Base-by-base conservation (phyloP, 768 basidiomycete species). In the Agrocybe pediades region DNA sequence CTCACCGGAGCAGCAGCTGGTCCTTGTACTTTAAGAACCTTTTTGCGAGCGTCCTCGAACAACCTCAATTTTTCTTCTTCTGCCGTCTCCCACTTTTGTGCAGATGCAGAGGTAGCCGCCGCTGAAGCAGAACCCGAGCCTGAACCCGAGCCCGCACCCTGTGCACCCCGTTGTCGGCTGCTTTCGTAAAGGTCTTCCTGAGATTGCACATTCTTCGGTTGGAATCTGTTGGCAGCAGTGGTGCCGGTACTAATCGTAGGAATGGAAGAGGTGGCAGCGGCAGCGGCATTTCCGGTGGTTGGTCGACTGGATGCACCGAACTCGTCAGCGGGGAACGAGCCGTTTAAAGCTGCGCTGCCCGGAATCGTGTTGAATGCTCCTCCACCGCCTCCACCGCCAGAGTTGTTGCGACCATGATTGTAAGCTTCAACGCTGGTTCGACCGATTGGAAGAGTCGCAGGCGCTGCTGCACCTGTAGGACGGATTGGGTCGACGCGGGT, bases 61-160 rank as follows among this genome's bases (percentile, higher is more conserved):
- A 89, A 66, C 45, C 74, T 74, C 16, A 78, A 66, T 63, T 93
- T 92, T 70, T 93, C 91, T 19, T 85, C 81, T 66, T 74, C 76
- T 6, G 81, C 78, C 16, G 63, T 74, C 4, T 75, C 75, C 88
- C 88, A 92, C 19, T 62, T 56, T 17, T 46, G 55, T 55, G 44
- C 41, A 39, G 46, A 56, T 55, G 42, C 42, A 33, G 53, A 39
- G 42, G 44, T 26, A 36, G 55, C 26, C 1, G 43, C 49, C 29
- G 52, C 59, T 19, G 45, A 46, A n/a, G n/a, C n/a, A n/a, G n/a
- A n/a, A n/a, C 45, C 47, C 17, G 47, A 48, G 16, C 54, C 27
- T 33, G 60, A 41, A 49, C 53, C 30, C 27, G 64, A 59, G 9
- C 59, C 56, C 1, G 52, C 52, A 19, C 47, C 53, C 21, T 58